Evolutionary conservation across 495 filamentous ascomycete genomes (phyloP).

Genomic region (Neurospora cerealis): DNA sequence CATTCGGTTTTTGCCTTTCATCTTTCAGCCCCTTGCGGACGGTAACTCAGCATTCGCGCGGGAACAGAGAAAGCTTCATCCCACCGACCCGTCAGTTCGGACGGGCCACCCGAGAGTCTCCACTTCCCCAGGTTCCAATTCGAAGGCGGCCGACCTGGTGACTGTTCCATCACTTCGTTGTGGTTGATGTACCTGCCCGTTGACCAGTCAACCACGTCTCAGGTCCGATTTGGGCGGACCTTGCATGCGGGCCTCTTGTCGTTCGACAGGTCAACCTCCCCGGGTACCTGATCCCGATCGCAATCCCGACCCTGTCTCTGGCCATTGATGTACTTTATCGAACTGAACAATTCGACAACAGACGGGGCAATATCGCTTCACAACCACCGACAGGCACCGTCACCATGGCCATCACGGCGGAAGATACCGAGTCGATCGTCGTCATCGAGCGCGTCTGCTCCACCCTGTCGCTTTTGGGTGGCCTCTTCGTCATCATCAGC

Average conservation of each 20-base stretch:
- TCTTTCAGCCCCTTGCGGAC: neutral
- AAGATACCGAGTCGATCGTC: slow-evolving; percentile 35
- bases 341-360: neutral
- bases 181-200: neutral
- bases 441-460: slow-evolving; percentile 59
- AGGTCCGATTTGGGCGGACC: neutral
- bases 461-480: slow-evolving; percentile 60
- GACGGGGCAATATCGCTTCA: neutral
- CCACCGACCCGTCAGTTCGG: neutral
- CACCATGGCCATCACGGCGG: neutral
- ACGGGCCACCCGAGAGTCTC: neutral
- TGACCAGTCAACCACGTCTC: neutral
- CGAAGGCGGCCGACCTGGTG: neutral
- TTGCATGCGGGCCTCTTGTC: neutral
- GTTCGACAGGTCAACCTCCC: neutral
- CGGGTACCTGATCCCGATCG: neutral
- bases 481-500: slow-evolving; percentile 61
- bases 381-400: neutral
- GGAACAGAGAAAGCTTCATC: neutral
- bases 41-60: neutral
- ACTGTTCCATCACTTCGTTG: neutral
- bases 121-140: neutral
- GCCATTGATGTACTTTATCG: neutral
- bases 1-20: neutral
- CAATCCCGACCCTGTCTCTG: neutral